Conservation (phyloP, 192 early-diverging fungal species). For the Coemansia sp. region DNA sequence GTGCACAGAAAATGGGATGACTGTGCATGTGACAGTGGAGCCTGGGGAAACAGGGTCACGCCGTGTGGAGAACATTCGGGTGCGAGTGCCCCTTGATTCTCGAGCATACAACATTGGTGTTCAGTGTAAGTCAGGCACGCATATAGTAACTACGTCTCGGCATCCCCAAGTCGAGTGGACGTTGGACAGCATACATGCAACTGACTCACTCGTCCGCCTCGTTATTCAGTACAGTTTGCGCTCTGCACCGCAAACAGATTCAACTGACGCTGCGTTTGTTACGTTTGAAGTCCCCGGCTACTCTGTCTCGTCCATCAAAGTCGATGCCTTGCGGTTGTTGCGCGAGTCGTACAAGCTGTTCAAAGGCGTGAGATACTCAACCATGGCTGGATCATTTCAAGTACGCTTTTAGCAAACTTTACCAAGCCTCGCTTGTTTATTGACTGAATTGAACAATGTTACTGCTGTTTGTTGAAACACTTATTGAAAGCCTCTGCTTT, state of each 20-base stretch:
- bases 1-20: too few species aligned
- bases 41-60: slow-evolving; percentile 14
- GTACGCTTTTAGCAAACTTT: slow-evolving; percentile 24
- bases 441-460: too few species aligned
- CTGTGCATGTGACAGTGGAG: slow-evolving; percentile 11
- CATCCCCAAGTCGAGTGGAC: slow-evolving; percentile 38
- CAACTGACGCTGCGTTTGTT: slow-evolving; percentile 24
- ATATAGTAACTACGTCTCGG: slow-evolving; percentile 24
- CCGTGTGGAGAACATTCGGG: slow-evolving; percentile 31
- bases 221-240: slow-evolving; percentile 27
- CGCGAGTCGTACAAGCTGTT: slow-evolving; percentile 47
- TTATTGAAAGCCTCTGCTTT: too few species aligned
- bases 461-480: too few species aligned
- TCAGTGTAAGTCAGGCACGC: slow-evolving; percentile 37
- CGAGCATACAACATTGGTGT: slow-evolving; percentile 46
- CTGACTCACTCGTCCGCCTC: slow-evolving; percentile 16
- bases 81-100: slow-evolving; percentile 29
- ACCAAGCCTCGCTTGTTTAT: too few species aligned
- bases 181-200: slow-evolving; percentile 18
- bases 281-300: slow-evolving; percentile 41
- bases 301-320: slow-evolving; percentile 42
- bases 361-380: slow-evolving; percentile 45
- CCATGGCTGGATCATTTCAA: slow-evolving; percentile 36
- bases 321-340: slow-evolving; percentile 37
- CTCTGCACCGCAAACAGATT: background rate